A percentile compares a stretch with the other conserved stretches of the same genome.
Evolutionary conservation across 805 yeast species (phyloP).

Genomic region (Candida alai): DNA sequence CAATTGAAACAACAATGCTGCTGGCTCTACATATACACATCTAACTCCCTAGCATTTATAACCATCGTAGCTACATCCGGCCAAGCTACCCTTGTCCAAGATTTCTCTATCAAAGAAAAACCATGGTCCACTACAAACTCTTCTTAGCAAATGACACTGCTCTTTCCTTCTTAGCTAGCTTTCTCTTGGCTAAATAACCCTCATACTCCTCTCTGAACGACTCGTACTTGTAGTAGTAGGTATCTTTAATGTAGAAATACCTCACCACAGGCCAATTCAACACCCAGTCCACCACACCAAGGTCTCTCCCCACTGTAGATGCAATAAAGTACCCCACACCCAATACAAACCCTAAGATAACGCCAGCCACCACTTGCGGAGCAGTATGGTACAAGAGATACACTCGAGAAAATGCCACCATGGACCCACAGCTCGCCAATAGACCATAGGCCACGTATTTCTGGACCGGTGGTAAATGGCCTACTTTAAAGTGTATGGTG

Average conservation of each 20-base stretch:
- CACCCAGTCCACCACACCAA: conserved; percentile 66
- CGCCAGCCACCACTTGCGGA: conserved; percentile 74
- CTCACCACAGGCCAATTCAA: conserved; percentile 54
- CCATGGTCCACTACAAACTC: too few relatives aligned
- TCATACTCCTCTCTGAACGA: conserved; percentile 46
- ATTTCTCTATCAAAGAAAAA: neutral
- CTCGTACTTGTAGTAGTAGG: conserved; percentile 47
- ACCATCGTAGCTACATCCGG: too few relatives aligned
- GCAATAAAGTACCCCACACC: conserved; percentile 58
- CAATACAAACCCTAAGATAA: conserved; percentile 53
- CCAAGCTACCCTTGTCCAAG: too few relatives aligned
- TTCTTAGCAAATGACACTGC: too few relatives aligned
- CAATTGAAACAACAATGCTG: too few relatives aligned
- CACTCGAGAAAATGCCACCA: conserved; percentile 68
- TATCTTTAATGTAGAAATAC: conserved; percentile 55
- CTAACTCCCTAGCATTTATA: too few relatives aligned
- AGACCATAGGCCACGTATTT: conserved; percentile 26
- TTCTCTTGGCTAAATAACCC: conserved; percentile 10
- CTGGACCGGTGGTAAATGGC: conserved; percentile 19
- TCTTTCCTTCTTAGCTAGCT: conserved; percentile 2
- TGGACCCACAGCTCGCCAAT: conserved; percentile 23
- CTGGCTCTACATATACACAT: too few relatives aligned
- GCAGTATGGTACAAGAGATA: conserved; percentile 74
- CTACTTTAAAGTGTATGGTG: conserved; percentile 41
- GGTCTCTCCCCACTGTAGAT: conserved; percentile 53